Evolutionary conservation across 2,329 filamentous ascomycete species (phyloP), one percentile per base, ranked within the genome.

Genomic region (Conoideocrella luteorostrata): DNA sequence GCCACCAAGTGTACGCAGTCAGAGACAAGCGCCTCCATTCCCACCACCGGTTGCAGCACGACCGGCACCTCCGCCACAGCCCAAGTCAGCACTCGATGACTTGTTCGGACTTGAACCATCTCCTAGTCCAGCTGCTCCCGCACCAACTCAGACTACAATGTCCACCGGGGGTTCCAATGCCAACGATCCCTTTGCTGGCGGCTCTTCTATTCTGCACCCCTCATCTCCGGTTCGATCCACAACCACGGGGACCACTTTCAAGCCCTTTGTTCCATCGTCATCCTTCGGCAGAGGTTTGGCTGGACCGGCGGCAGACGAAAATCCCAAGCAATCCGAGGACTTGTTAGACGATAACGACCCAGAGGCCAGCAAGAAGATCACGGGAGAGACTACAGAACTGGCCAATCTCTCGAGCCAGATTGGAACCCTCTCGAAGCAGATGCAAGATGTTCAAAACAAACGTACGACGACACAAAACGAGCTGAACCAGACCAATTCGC

Each of bases 391-490:
- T 3, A 84, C 86, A 0, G 93, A 98, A 62, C 75, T 98, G 46
- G 93, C 90, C 41, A 97, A 98, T 60, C 74, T 98, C 54, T 96
- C 91, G 1, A 97, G 95, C 62, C 93, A 97, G 63, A 88, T 98
- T 51, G 84, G 88, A 24, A 91, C 86, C 3, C 68, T 98, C 44
- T 86, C 90, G 0, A 94, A 84, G 58, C 89, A 98, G 67, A 95
- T 95, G 81, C 88, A 95, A 60, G 88, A 91, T 53, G 85, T 95
- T 2, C 88, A 95, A 61, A 80, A 75, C 26, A 91, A 95, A 66
- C 84, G 89, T 50, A 77, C 72, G 5, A 78, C 80, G 2, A 85
- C 86, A 0, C 89, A 96, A 63, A 84, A 84, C 51, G 88, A 95
- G 47, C 69, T 97, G 41, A 86, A 77, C 48, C 87, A 90, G 57